Percentiles rank a stretch among this genome's conserved stretches.
phyloP scores from a whole-genome alignment of 805 yeast genomes.

The Zygosaccharomyces lentus region DNA sequence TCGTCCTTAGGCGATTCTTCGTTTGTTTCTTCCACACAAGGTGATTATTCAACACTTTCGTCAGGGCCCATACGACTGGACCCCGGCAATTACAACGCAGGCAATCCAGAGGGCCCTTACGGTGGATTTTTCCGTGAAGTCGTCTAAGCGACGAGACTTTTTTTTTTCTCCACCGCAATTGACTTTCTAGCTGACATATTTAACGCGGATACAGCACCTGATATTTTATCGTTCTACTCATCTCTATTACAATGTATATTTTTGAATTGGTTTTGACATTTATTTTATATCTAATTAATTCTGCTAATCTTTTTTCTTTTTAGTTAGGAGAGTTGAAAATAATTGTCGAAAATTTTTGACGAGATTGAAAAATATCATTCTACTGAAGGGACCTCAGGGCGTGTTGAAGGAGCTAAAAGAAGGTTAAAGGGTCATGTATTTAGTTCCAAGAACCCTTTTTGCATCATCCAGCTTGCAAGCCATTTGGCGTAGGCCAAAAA shows the following conservation, averaged over 20 bases:
- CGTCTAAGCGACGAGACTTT: constrained; percentile 6
- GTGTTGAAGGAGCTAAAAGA: neutral
- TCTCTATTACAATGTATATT: no score
- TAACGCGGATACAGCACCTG: neutral
- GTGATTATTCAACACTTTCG: constrained; percentile 18
- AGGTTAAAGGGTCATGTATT: constrained; percentile 5
- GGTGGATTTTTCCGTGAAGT: constrained; percentile 25
- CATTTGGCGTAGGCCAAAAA: neutral
- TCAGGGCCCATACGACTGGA: constrained; percentile 17
- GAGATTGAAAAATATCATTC: no score
- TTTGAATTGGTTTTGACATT: no score
- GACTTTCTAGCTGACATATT: neutral
- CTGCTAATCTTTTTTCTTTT: no score
- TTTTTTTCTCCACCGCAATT: neutral
- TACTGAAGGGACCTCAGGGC: neutral
- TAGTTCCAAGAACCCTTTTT: constrained; percentile 6
- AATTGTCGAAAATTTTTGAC: no score
- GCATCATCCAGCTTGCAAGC: constrained; percentile 2
- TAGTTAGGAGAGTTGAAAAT: no score
- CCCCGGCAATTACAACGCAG: neutral
- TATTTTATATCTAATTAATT: no score
- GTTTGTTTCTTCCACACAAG: constrained; percentile 16
- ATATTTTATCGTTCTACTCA: no score
- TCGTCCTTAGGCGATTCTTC: constrained; percentile 21
- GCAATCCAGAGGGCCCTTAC: constrained; percentile 1